A percentile compares a stretch with the other conserved stretches of the same genome.
Conservation (phyloP, 2,329 filamentous ascomycete genomes). For the Penicillium fuscoglaucum region DNA sequence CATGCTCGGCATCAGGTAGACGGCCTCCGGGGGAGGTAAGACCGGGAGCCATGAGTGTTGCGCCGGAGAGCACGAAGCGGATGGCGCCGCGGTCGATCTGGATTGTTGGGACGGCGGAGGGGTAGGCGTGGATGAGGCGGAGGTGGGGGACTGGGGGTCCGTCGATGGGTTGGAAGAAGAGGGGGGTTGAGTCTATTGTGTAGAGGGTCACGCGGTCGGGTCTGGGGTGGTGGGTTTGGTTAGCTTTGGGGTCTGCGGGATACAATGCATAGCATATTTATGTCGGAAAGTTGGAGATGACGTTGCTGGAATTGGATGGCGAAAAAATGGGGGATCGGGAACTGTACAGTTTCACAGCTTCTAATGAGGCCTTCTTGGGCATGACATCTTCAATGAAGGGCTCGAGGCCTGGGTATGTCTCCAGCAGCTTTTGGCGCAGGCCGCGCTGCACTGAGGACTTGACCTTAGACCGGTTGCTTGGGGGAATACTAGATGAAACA, state of each 20-base stretch:
- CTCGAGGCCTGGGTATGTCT: constrained; percentile 81
- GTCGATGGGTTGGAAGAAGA: constrained; percentile 88
- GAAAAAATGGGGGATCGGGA: background rate
- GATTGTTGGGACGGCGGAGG: constrained; percentile 76
- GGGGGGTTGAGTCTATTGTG: constrained; percentile 70
- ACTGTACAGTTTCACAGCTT: constrained; percentile 77
- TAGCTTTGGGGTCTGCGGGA: constrained; percentile 2
- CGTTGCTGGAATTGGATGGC: background rate
- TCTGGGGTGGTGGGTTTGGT: constrained; percentile 35
- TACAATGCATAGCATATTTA: background rate
- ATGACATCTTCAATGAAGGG: constrained; percentile 91
- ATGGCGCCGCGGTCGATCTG: constrained; percentile 95
- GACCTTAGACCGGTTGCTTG: constrained; percentile 87
- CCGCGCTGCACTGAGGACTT: constrained; percentile 92
- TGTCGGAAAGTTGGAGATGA: background rate
- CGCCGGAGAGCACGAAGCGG: constrained; percentile 90
- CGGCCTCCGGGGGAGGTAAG: constrained; percentile 80
- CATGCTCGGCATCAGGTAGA: constrained; percentile 64
- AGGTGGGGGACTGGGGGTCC: constrained; percentile 83
- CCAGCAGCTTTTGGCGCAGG: constrained; percentile 77
- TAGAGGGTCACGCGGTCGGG: constrained; percentile 90
- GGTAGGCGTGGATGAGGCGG: constrained; percentile 84
- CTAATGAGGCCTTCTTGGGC: constrained; percentile 89
- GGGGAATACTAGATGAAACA: constrained; percentile 61
- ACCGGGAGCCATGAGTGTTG: constrained; percentile 93